Evolutionary conservation across 805 yeast species (phyloP).

Genomic region (Kluyveromyces starmeri): DNA sequence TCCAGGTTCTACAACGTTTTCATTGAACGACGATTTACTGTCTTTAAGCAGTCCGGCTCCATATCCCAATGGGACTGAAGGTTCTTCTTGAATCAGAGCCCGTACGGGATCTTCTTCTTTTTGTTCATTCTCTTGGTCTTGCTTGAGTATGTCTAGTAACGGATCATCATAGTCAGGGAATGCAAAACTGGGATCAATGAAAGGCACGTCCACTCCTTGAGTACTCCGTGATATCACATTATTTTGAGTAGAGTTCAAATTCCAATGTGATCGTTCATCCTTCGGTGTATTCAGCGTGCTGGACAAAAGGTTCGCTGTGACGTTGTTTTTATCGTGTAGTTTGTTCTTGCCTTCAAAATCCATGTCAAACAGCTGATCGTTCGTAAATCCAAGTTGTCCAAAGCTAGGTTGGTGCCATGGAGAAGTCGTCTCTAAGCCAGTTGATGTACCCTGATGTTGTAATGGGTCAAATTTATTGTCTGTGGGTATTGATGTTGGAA

Average conservation of each 20-base stretch:
- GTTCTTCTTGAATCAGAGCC: conserved; percentile 5
- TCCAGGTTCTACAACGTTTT: neutral
- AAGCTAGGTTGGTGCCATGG: conserved; percentile 13
- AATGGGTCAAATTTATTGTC: neutral
- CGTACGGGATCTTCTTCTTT: conserved; percentile 2
- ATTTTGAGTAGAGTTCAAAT: conserved; percentile 1
- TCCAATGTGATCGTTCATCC: conserved; percentile 1
- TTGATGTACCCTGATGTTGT: neutral
- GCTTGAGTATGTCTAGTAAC: neutral
- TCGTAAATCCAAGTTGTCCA: conserved; percentile 13
- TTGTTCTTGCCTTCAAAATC: conserved; percentile 2
- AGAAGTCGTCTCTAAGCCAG: neutral
- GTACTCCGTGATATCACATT: neutral
- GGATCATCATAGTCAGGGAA: conserved; percentile 21
- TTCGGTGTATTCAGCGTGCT: neutral
- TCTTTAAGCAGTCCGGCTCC: neutral
- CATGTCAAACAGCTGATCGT: conserved; percentile 5
- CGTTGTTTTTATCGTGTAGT: conserved; percentile 7
- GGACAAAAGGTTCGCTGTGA: neutral
- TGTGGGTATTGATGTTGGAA: neutral
- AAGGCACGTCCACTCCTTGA: conserved; percentile 8
- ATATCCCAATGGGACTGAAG: neutral
- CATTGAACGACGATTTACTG: neutral
- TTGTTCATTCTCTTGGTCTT: neutral
- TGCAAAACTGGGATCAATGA: conserved; percentile 24